Evolutionary conservation across 495 filamentous ascomycete genomes (phyloP).

Genomic region (Halenospora varia): DNA sequence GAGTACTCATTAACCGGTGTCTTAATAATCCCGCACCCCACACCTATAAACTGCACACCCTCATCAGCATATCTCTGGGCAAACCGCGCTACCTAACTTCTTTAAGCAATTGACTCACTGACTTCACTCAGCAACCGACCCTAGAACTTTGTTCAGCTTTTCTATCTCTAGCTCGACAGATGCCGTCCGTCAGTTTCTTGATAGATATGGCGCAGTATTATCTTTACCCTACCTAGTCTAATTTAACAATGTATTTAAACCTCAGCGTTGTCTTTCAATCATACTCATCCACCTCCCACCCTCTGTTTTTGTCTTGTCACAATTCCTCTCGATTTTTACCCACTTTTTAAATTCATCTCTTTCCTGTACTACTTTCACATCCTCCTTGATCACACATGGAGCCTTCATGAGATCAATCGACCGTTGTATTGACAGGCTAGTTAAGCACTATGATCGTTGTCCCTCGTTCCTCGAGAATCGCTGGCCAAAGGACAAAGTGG

Average conservation of each 20-base stretch:
- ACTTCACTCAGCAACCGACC: background rate
- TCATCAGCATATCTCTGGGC: no score
- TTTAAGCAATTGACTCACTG: no score
- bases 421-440: background rate
- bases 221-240: slow-evolving; percentile 19
- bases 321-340: slow-evolving; percentile 6
- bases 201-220: no score
- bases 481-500: no score
- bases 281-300: slow-evolving; percentile 3
- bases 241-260: slow-evolving; percentile 9
- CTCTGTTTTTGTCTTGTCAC: slow-evolving; percentile 3
- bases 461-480: no score
- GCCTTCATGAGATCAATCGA: slow-evolving; percentile 1
- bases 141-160: background rate
- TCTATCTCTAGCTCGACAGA: background rate
- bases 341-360: background rate
- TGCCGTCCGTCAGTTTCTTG: slow-evolving; percentile 16
- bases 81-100: slow-evolving; percentile 1
- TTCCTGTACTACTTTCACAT: background rate
- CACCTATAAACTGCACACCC: no score
- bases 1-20: slow-evolving; percentile 3
- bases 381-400: background rate
- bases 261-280: slow-evolving; percentile 1
- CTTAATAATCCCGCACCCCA: no score
- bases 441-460: no score